phyloP scores from a whole-genome alignment of 2,329 filamentous ascomycete genomes.

The Periglandula ipomoeae region DNA sequence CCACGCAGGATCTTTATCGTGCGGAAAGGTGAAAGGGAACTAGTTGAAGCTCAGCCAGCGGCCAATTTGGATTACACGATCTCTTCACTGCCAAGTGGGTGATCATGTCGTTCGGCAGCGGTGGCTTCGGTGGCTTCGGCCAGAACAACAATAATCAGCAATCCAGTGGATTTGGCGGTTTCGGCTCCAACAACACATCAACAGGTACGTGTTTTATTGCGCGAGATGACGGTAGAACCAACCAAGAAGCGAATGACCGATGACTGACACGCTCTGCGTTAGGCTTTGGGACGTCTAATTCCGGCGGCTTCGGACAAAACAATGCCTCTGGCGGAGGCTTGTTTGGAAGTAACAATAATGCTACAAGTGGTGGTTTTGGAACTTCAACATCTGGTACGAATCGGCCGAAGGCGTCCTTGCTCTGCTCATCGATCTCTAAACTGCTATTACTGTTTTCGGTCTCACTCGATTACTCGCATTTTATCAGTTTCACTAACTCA shows the following conservation, averaged over 20 bases:
- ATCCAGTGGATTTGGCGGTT: slow-evolving; percentile 46
- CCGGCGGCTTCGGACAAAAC: slow-evolving; percentile 34
- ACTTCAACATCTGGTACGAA: slow-evolving; percentile 22
- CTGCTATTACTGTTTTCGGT: background rate
- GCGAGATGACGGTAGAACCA: background rate
- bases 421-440: background rate
- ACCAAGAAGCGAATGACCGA: slow-evolving; percentile 12
- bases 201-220: slow-evolving; percentile 39
- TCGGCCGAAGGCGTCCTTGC: background rate
- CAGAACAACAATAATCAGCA: slow-evolving; percentile 34
- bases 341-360: slow-evolving; percentile 32
- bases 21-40: background rate
- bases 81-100: slow-evolving; percentile 8
- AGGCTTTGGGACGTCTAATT: slow-evolving; percentile 26
- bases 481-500: background rate
- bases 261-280: slow-evolving; percentile 15
- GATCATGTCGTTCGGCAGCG: slow-evolving; percentile 48
- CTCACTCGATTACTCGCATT: background rate
- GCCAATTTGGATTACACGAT: background rate
- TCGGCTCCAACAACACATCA: slow-evolving; percentile 34
- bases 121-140: slow-evolving; percentile 50
- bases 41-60: background rate
- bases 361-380: slow-evolving; percentile 27
- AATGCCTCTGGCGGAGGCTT: slow-evolving; percentile 25
- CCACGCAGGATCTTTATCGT: background rate